Evolutionary conservation across 176 grass and related monocot species (phyloP), one percentile per base, ranked within the genome.

Genomic region (Tillandsia leiboldiana): DNA sequence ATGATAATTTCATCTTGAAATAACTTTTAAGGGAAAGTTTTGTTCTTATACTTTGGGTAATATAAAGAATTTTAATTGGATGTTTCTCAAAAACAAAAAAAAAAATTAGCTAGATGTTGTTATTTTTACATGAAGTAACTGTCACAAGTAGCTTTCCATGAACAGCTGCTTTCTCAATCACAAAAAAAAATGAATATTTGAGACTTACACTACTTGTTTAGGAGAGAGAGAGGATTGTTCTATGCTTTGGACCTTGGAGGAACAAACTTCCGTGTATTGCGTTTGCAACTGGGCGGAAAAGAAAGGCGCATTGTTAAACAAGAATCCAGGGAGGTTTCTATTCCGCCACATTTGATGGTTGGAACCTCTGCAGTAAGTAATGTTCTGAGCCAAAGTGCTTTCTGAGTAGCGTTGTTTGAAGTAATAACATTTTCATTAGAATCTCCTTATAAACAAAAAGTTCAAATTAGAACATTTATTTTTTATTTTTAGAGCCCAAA

Each of bases 211-310:
- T 42, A 7, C 33, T 42, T 42, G 33, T 23, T 56, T 23, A 54
- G 73, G 83, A 26, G 65, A 47, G 93, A 96, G 65, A 79, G 87
- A 69, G 89, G 93, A 17, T 70, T 81, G 51, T 96, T 89, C 73
- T 92, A 96, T 53, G 89, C 80, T 58, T 69, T 96, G 75, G 93
- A 90, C 73, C 83, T 96, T 49, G 93, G 88, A 77, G 93, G 93
- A 79, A 96, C 88, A 26, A 96, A 96, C 47, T 96, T 96, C 67
- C 85, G 86, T 0, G 81, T 90, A 29, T 70, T 92, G 59, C 80
- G 77, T 24, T 88, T 89, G 53, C 77, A 85, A 47, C 78, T 90
- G 23, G 83, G 86, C 62, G 93, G 83, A 13, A 84, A 49, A 29
- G 82, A 83, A 71, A 81, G 76, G 42, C 79, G 56, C 72, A 64